Percentiles rank a stretch among this genome's conserved stretches.
phyloP scores from a whole-genome alignment of 768 basidiomycete genomes.

The Lentinula detonsa region DNA sequence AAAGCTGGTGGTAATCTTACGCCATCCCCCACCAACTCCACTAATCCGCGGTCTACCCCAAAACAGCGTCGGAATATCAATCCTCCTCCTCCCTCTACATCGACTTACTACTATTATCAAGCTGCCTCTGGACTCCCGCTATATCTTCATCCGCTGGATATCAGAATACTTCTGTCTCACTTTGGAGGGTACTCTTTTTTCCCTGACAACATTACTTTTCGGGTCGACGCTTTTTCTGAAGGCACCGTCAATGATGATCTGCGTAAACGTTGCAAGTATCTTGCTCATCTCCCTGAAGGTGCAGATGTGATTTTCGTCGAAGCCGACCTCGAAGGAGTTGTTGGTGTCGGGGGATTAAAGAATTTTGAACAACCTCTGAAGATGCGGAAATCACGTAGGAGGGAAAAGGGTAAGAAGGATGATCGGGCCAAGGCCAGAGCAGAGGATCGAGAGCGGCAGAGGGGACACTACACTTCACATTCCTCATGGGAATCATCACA shows the following conservation, averaged over 20 bases:
- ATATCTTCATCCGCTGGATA: conserved; percentile 94
- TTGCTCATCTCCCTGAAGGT: conserved; percentile 85
- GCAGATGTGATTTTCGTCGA: conserved; percentile 94
- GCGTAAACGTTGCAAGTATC: conserved; percentile 92
- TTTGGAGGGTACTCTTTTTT: conserved; percentile 78
- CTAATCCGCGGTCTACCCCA: conserved; percentile 31
- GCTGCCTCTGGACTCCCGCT: conserved; percentile 85
- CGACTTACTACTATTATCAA: conserved; percentile 95
- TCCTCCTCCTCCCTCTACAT: conserved; percentile 80
- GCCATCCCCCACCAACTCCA: not conserved
- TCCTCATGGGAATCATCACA: conserved; percentile 11
- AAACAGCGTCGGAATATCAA: conserved; percentile 75
- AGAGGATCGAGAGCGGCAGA: conserved; percentile 73
- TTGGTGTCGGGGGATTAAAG: conserved; percentile 69
- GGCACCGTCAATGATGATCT: conserved; percentile 89
- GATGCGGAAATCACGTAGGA: conserved; percentile 64
- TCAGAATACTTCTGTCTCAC: conserved; percentile 84
- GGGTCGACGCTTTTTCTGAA: conserved; percentile 72
- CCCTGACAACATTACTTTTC: conserved; percentile 74
- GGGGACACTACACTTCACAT: conserved; percentile 9
- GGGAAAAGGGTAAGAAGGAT: conserved; percentile 82
- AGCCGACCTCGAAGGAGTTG: conserved; percentile 72
- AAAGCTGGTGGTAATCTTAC: conserved; percentile 20
- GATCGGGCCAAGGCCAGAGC: conserved; percentile 75
- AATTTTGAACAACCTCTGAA: conserved; percentile 81